phyloP scores from a whole-genome alignment of 306 rosid species.

The Lathyrus oleraceus region DNA sequence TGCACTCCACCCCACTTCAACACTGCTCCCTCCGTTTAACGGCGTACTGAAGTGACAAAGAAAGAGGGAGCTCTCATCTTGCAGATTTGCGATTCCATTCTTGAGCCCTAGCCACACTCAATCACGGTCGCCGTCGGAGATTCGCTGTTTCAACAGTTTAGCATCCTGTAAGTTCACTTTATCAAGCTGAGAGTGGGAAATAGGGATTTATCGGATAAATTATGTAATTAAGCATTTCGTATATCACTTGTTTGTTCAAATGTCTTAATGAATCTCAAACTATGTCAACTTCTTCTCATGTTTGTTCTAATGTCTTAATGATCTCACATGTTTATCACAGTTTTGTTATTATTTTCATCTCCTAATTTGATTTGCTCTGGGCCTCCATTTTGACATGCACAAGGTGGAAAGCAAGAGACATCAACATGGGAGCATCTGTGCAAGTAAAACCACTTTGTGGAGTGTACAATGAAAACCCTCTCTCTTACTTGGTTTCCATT shows the following conservation, averaged over 20 bases:
- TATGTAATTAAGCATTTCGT: neutral
- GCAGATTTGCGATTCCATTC: neutral
- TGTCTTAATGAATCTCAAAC: neutral
- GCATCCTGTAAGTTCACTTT: no score
- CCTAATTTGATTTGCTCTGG: no score
- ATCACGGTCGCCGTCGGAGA: neutral
- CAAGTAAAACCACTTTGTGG: constrained; percentile 86
- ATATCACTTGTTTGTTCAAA: neutral
- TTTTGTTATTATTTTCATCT: neutral
- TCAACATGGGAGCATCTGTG: constrained; percentile 85
- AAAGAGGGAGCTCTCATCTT: neutral
- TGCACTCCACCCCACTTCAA: no score
- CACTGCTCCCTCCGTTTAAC: no score
- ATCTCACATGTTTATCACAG: neutral
- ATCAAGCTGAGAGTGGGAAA: no score
- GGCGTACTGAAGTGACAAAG: no score
- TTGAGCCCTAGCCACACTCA: neutral
- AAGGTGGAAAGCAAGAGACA: neutral
- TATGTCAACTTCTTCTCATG: no score
- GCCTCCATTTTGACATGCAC: neutral
- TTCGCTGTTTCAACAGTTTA: no score
- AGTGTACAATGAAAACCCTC: constrained; percentile 89
- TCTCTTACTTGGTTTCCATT: constrained; percentile 84
- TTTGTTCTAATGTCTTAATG: no score
- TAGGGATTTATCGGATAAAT: neutral